phyloP scores from a whole-genome alignment of 805 yeast genomes.

The Kodamaea sagamina region DNA sequence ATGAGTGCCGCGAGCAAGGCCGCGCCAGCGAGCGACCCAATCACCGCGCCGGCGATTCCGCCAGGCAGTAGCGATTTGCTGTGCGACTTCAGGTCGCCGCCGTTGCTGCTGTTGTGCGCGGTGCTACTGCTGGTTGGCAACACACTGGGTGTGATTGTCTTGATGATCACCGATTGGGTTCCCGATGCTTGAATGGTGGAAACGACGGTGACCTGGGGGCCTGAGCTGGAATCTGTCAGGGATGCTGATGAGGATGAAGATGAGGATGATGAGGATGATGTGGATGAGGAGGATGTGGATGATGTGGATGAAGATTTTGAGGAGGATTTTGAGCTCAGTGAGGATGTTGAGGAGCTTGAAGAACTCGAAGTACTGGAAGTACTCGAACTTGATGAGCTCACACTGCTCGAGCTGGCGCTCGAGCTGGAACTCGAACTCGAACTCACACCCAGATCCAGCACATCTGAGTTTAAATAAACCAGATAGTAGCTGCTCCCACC shows the following conservation, averaged over 20 bases:
- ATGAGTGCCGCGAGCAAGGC: slow-evolving; percentile 27
- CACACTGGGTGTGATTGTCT: slow-evolving; percentile 25
- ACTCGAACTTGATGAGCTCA: slow-evolving; percentile 12
- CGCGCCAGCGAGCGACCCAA: slow-evolving; percentile 44
- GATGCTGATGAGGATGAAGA: slow-evolving; percentile 11
- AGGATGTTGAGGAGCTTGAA: slow-evolving; percentile 13
- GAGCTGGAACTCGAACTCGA: slow-evolving; percentile 11
- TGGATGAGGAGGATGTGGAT: slow-evolving; percentile 8
- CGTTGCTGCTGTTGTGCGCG: slow-evolving; percentile 9
- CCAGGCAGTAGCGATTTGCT: slow-evolving; percentile 35
- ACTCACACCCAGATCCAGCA: slow-evolving; percentile 9
- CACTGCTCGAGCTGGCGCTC: slow-evolving; percentile 13
- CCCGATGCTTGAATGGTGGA: slow-evolving; percentile 15
- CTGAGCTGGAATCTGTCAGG: slow-evolving; percentile 15
- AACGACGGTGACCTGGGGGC: slow-evolving; percentile 10
- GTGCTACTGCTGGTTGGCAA: slow-evolving; percentile 10
- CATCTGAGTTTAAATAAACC: slow-evolving; percentile 44
- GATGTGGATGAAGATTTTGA: slow-evolving; percentile 10
- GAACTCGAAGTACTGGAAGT: slow-evolving; percentile 14
- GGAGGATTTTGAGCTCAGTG: slow-evolving; percentile 11
- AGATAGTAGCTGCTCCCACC: slow-evolving; percentile 45
- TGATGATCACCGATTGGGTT: slow-evolving; percentile 21
- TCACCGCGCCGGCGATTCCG: slow-evolving; percentile 44
- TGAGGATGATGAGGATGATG: slow-evolving; percentile 11
- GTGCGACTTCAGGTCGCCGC: slow-evolving; percentile 12